Evolutionary conservation across 108 stramenopile genomes (phyloP), one percentile per base, ranked within the genome.

Genomic region (Schizochytrium sp.): DNA sequence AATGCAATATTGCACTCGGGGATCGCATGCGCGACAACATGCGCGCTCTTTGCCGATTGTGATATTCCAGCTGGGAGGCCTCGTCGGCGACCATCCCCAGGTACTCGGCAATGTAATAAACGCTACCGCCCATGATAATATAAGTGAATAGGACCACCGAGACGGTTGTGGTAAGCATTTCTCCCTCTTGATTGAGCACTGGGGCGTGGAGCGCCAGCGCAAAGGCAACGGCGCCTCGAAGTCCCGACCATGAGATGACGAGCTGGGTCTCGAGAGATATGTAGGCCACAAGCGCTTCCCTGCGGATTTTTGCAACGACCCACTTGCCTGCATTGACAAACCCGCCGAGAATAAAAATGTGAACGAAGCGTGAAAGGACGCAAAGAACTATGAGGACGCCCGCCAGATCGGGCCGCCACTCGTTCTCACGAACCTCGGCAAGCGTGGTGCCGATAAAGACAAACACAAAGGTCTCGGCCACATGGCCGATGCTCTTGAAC

Each of bases 401-500:
- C 45, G 51, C 51, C 10, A 83, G 4, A 45, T 53, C 76, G 6
- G 51, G 6, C 3, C 51, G 45, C 76, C 76, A 83, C 23, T 83
- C 76, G 51, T 28, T 53, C 28, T 83, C 76, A 18, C 48, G 44
- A 45, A 83, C 76, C 48, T 47, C 45, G 25, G 51, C 45, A 18
- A 83, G 76, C 2, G 76, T 25, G n/a, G 76, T 28, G 6, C 76
- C 76, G 51, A 83, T 47, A 53, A 83, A 98, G 10, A 98, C 76
- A 91, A 97, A 98, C 8, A 98, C 97, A 58, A 96, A 94, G 41
- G 96, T 96, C 88, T 98, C 98, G 18, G 95, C 93, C 5, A 97
- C 91, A 5, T 93, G 94, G 5, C 96, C 96, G 60, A 98, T 91
- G 23, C 96, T 96, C 5, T 96, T 94, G 93, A 98, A 98, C 60